These are phyloP conservation scores for Leucogyrophana mollusca DNA, from an alignment of 768 basidiomycete species.

Conservation along the genomic window DNA sequence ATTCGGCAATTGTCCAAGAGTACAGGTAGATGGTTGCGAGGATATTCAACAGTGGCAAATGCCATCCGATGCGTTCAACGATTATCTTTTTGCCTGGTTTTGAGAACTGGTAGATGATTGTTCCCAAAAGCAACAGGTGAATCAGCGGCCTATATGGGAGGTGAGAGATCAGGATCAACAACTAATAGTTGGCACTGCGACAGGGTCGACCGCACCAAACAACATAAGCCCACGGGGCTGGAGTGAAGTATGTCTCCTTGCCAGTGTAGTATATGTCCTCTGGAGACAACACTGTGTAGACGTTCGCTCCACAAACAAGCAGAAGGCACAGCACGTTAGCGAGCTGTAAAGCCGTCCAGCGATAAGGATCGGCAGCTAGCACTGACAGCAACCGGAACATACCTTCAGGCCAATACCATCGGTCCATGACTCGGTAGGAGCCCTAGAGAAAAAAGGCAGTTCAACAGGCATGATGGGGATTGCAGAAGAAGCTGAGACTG, in stretches of 20 bases:
- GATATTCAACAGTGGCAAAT: conserved; percentile 60
- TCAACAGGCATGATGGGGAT: too few species aligned
- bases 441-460: too few species aligned
- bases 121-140: conserved; percentile 65
- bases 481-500: too few species aligned
- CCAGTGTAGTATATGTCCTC: conserved; percentile 44
- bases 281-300: conserved; percentile 59
- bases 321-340: conserved; percentile 57
- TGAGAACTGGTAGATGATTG: conserved; percentile 61
- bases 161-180: background rate
- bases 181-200: background rate
- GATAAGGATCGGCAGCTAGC: background rate
- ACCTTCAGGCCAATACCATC: conserved; percentile 58
- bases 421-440: conserved; percentile 32
- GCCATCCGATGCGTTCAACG: conserved; percentile 65
- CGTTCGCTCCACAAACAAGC: conserved; percentile 58
- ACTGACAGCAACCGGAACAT: background rate
- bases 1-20: conserved; percentile 55
- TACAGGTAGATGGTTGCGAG: conserved; percentile 66
- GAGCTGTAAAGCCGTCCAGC: conserved; percentile 28
- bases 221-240: conserved; percentile 59
- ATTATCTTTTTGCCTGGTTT: conserved; percentile 53
- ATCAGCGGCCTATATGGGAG: conserved; percentile 47
- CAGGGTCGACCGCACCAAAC: conserved; percentile 43
- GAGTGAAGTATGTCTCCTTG: conserved; percentile 68